Evolutionary conservation across 768 basidiomycete genomes (phyloP), one percentile per base, ranked within the genome.

Genomic region (Leucosporidium scottii): DNA sequence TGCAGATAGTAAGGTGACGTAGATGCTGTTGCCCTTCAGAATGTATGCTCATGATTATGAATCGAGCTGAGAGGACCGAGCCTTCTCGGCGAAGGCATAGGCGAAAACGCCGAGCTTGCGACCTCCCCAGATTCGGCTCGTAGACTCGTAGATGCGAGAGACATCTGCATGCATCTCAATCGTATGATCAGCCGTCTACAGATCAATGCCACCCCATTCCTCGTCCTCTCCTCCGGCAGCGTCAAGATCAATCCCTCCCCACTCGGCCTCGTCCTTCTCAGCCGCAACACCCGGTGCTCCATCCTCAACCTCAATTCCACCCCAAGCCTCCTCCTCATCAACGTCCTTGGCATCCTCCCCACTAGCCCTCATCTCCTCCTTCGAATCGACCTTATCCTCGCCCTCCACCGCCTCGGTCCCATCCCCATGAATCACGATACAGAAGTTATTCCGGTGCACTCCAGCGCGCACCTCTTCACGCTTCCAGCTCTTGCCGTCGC

Each of bases 401-500:
- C 49, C 60, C 28, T 59, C 50, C 18, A 8, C 36, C 15, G 44
- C 18, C 51, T 55, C 70, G 12, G 59, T 20, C 5, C 2, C 50
- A 25, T 27, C 50, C 0, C 51, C 63, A 49, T 63, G 67, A 51
- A 73, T 66, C 3, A 69, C 59, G n/a, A 74, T 63, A 13, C 61
- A 65, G 51, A 74, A 74, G 60, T 74, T 75, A 59, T 74, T 74
- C 64, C 71, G 64, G 18, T 54, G 36, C 28, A 70, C 67, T 23
- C 75, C 75, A 7, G 15, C 27, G 12, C 69, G 4, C 18, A 71
- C 49, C 36, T 70, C 62, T 50, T 71, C 69, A 17, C 68, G 44
- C 53, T 70, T 72, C 67, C 69, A 74, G 27, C 27, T 50, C 61
- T 59, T 66, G 28, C 70, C 71, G 44, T 75, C 67, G 20, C 59